Percentiles rank a stretch among this genome's conserved stretches.
phyloP scores from a whole-genome alignment of 179 eudicot species.

The Silene vulgaris region DNA sequence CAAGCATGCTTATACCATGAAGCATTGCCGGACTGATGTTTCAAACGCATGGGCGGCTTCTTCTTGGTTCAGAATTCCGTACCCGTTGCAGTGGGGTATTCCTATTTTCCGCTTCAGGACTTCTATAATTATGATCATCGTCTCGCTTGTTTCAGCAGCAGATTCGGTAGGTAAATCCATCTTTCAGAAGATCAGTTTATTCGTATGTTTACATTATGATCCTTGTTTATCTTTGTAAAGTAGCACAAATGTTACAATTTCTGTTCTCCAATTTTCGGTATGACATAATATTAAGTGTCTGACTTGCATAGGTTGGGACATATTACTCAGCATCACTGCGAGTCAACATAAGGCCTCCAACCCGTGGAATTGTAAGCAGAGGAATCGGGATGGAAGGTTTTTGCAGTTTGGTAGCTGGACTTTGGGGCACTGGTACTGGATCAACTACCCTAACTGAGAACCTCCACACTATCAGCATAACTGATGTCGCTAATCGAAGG shows the following conservation, averaged over 20 bases:
- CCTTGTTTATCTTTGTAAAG: too few species aligned
- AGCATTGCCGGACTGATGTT: conserved; percentile 91
- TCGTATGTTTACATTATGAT: too few species aligned
- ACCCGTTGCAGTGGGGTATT: conserved; percentile 94
- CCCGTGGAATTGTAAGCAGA: conserved; percentile 69
- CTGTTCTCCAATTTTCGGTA: too few species aligned
- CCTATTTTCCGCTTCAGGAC: conserved; percentile 83
- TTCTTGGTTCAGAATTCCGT: conserved; percentile 80
- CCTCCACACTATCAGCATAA: conserved; percentile 65
- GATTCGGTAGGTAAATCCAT: conserved; percentile 64
- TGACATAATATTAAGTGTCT: not conserved
- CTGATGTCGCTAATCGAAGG: conserved; percentile 71
- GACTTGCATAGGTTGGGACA: conserved; percentile 55
- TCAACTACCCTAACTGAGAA: conserved; percentile 87
- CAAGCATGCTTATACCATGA: conserved; percentile 87
- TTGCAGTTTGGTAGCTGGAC: conserved; percentile 83
- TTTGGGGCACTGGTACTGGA: conserved; percentile 93
- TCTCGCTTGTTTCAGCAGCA: conserved; percentile 68
- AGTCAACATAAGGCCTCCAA: conserved; percentile 70
- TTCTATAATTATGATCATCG: conserved; percentile 70
- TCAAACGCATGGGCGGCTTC: conserved; percentile 84
- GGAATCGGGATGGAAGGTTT: conserved; percentile 95
- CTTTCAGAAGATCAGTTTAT: conserved; percentile 4
- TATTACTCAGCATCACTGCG: conserved; percentile 67
- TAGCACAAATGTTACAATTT: too few species aligned